Evolutionary conservation across 179 eudicot species (phyloP), one percentile per base, ranked within the genome.

Genomic region (Nepenthes alata): DNA sequence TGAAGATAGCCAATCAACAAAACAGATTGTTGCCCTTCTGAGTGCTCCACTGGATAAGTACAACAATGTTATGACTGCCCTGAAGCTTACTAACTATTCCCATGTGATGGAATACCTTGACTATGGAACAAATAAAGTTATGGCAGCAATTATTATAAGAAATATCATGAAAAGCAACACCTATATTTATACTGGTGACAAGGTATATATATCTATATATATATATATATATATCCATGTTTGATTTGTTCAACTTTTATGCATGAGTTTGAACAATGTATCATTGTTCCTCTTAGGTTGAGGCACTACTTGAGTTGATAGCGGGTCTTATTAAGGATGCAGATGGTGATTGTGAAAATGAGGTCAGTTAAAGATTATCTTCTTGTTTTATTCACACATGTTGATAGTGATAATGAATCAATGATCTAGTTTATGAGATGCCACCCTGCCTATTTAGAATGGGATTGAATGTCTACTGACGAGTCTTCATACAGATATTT

Each of bases 11-110:
- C 78, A 62, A 68, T 95, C 95, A 57, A 84, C 89, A 14, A 93
- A 86, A 77, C 98, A 93, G 83, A 84, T 93, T 67, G 93, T 89
- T 59, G 75, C 83, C n/a, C 98, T 93, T 71, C 69, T 93, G 64
- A 93, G 95, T 73, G 98, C 96, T 62, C 98, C 98, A 11, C 69
- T 93, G 76, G 95, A 93, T 61, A 93, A 87, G 71, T 93, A 89
- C 71, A 87, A 83, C 71, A 77, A 76, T 73, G 86, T 93, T 62
- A 91, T 83, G 70, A 93, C 95, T 61, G 95, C 96, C 16, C 74
- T 93, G 69, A 93, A 91, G 77, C 93, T 93, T 63, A 78, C 96
- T 39, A 89, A 93, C 69, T 93, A 93, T 81, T 86, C 98, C 25
- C 81, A 81, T 63, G 85, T 86, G 65, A 83, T 93, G 95, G 96